Evolutionary conservation across 495 filamentous ascomycete genomes (phyloP), one percentile per base, ranked within the genome.

Genomic region (Aspergillus wentii): DNA sequence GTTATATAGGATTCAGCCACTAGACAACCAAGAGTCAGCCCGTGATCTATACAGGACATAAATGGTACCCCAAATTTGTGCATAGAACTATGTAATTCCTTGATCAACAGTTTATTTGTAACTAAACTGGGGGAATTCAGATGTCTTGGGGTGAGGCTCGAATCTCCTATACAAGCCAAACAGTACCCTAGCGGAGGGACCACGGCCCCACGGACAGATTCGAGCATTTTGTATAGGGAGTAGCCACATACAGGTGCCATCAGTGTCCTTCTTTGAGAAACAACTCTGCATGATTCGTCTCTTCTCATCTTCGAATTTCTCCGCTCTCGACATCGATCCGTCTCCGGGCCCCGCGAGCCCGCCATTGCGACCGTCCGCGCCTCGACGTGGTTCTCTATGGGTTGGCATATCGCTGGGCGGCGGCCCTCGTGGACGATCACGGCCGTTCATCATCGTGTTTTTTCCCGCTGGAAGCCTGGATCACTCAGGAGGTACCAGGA

Each of bases 1-100:
- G 90, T 98, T 46, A 98, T 98, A 68, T 98, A 98, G 33, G 88
- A 95, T 64, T 98, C 92, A 41, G 81, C 71, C 45, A 86, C 89
- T 94, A 52, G 19, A 38, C 17, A 17, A 18, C 17, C 25, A 9
- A 34, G 27, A 39, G 41, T 60, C 18, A 61, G 46, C 29, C 32
- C 18, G 19, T n/a, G n/a, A n/a, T n/a, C n/a, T n/a, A n/a, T n/a
- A n/a, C n/a, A n/a, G n/a, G n/a, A n/a, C n/a, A n/a, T n/a, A n/a
- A n/a, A n/a, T n/a, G n/a, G n/a, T n/a, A n/a, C n/a, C n/a, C n/a
- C 13, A 14, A 20, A 13, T 20, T 21, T 28, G 10, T 10, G 25
- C 25, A 2, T n/a, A n/a, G n/a, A n/a, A n/a, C n/a, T n/a, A n/a
- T n/a, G n/a, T n/a, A n/a, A n/a, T n/a, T n/a, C n/a, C n/a, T n/a